A percentile compares a stretch with the other conserved stretches of the same genome.
Evolutionary conservation across 1,284 basidiomycete genomes (phyloP).

Genomic region (Boletellus deceptivus): DNA sequence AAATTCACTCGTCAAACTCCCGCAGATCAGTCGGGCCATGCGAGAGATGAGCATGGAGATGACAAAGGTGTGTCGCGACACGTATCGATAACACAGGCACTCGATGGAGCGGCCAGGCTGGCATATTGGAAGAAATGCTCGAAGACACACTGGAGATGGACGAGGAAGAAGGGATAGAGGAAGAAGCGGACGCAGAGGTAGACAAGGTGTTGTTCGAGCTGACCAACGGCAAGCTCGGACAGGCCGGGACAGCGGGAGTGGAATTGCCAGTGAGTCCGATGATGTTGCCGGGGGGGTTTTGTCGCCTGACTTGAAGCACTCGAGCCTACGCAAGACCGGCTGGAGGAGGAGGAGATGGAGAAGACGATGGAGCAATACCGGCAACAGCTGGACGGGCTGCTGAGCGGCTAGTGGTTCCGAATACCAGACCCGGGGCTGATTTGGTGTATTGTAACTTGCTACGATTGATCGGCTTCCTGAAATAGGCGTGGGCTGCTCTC

Average conservation of each 20-base stretch:
- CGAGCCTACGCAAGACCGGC: slow-evolving; percentile 53
- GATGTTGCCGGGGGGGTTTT: neutral
- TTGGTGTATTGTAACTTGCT: slow-evolving; percentile 8
- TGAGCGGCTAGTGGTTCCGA: slow-evolving; percentile 55
- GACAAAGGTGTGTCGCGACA: slow-evolving; percentile 75
- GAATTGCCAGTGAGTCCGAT: slow-evolving; percentile 72
- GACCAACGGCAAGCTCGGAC: slow-evolving; percentile 93
- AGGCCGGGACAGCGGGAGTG: slow-evolving; percentile 70
- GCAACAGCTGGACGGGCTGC: slow-evolving; percentile 78
- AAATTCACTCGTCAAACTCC: slow-evolving; percentile 88
- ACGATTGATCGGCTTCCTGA: slow-evolving; percentile 6
- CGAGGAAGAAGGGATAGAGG: slow-evolving; percentile 93
- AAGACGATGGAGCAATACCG: slow-evolving; percentile 85
- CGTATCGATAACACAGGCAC: neutral
- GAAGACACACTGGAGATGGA: slow-evolving; percentile 84
- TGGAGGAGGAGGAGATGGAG: slow-evolving; percentile 80
- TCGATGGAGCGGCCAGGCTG: slow-evolving; percentile 56
- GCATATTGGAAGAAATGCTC: slow-evolving; percentile 92
- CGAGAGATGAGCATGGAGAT: slow-evolving; percentile 98
- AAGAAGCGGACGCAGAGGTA: slow-evolving; percentile 96
- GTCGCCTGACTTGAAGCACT: slow-evolving; percentile 10
- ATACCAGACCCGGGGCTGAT: slow-evolving; percentile 8
- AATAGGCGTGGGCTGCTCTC: slow-evolving; percentile 3
- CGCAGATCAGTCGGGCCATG: slow-evolving; percentile 92
- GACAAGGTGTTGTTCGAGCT: slow-evolving; percentile 96